phyloP scores from a whole-genome alignment of 31 red algal species.

The Pterothamnion heteromorphum region DNA sequence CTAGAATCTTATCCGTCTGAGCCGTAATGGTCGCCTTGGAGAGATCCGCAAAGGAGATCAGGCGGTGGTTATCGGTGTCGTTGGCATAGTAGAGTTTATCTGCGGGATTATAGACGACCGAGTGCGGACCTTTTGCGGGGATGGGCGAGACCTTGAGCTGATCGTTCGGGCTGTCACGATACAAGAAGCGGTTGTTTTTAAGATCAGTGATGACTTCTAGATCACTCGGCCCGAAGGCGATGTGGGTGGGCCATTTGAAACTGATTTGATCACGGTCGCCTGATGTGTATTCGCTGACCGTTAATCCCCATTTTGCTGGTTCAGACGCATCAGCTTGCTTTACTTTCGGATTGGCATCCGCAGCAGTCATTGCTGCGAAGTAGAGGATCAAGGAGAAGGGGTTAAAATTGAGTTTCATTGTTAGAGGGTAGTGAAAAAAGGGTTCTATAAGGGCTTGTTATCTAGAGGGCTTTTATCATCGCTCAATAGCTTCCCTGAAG shows the following conservation, averaged over 20 bases:
- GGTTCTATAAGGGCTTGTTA: no score
- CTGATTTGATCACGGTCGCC: background rate
- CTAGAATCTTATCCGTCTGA: background rate
- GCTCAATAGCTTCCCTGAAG: no score
- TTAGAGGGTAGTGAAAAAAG: no score
- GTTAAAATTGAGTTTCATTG: no score
- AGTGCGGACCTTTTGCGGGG: background rate
- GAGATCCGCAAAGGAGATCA: background rate
- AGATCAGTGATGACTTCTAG: background rate
- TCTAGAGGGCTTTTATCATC: no score
- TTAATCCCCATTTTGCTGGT: background rate
- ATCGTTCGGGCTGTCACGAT: background rate
- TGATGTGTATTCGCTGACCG: background rate
- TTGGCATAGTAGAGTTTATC: conserved; percentile 2
- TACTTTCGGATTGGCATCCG: no score
- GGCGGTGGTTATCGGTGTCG: background rate
- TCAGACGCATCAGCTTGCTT: no score
- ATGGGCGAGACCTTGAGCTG: background rate
- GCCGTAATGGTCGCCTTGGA: background rate
- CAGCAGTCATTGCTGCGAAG: no score
- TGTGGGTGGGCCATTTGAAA: background rate
- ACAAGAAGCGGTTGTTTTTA: background rate
- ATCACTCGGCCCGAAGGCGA: background rate
- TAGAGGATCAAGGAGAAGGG: no score
- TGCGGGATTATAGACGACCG: background rate